A percentile compares a stretch with the other conserved stretches of the same genome.
These are phyloP conservation scores for Penicillium arizonense DNA, from an alignment of 495 filamentous ascomycete species.

Conservation along the genomic window DNA sequence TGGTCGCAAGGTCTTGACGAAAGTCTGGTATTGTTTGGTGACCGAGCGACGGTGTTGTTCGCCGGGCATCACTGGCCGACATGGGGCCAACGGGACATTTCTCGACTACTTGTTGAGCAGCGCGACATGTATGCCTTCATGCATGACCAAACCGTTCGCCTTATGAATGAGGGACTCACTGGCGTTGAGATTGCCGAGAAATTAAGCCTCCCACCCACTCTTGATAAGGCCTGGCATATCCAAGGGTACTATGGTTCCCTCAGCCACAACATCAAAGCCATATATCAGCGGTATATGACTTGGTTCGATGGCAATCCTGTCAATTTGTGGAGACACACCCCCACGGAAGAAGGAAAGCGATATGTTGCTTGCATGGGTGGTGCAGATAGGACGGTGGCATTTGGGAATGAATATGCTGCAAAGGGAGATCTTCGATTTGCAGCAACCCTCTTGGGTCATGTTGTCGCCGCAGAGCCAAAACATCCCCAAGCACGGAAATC, in stretches of 20 bases:
- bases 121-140: slow-evolving; percentile 34
- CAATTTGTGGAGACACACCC: slow-evolving; percentile 33
- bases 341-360: slow-evolving; percentile 18
- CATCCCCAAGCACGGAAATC: neutral
- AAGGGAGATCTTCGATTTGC: slow-evolving; percentile 22
- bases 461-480: slow-evolving; percentile 9
- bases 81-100: slow-evolving; percentile 19
- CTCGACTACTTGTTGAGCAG: slow-evolving; percentile 19
- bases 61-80: slow-evolving; percentile 31
- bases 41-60: slow-evolving; percentile 14
- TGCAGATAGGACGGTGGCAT: slow-evolving; percentile 7
- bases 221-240: slow-evolving; percentile 22
- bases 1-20: slow-evolving; percentile 23
- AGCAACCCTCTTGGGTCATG: slow-evolving; percentile 20
- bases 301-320: slow-evolving; percentile 39
- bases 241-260: slow-evolving; percentile 35
- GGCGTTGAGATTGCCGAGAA: slow-evolving; percentile 32
- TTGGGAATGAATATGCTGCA: slow-evolving; percentile 6
- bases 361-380: slow-evolving; percentile 29
- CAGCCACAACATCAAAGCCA: slow-evolving; percentile 38
- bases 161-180: slow-evolving; percentile 25
- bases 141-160: slow-evolving; percentile 33
- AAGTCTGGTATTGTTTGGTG: slow-evolving; percentile 11
- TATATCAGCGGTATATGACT: slow-evolving; percentile 37
- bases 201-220: slow-evolving; percentile 19